These are phyloP conservation scores for Diaporthe sp. DNA, from an alignment of 2,329 filamentous ascomycete genomes.

Conservation along the genomic window DNA sequence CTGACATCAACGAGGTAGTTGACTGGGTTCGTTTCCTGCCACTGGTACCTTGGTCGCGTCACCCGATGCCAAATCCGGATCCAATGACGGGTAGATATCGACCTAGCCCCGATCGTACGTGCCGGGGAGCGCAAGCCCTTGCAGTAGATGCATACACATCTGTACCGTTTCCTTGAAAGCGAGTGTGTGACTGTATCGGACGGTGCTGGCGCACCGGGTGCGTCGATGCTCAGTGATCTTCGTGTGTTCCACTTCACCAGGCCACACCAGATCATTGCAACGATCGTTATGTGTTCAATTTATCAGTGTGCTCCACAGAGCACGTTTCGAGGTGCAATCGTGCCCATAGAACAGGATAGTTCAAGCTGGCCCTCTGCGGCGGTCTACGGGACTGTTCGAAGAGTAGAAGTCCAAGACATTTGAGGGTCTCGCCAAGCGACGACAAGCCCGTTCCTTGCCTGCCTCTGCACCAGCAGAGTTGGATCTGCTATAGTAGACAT, in stretches of 20 bases:
- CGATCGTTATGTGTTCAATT: background rate
- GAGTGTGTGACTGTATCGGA: background rate
- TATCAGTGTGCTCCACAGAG: background rate
- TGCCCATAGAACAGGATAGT: background rate
- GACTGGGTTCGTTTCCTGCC: background rate
- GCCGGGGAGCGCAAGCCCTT: background rate
- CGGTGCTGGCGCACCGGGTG: background rate
- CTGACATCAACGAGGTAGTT: constrained; percentile 18
- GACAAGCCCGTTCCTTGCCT: background rate
- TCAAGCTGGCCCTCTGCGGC: too few species aligned
- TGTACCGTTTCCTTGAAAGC: constrained; percentile 2
- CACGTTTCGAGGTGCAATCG: background rate
- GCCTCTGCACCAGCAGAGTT: background rate
- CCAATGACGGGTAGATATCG: constrained; percentile 20
- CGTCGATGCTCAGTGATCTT: background rate
- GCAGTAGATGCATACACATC: background rate
- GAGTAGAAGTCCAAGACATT: background rate
- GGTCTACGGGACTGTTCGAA: background rate
- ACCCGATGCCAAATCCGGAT: constrained; percentile 8
- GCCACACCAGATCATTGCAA: background rate
- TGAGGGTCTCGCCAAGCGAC: constrained; percentile 8
- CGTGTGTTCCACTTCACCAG: background rate
- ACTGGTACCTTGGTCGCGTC: background rate
- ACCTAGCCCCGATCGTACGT: background rate
- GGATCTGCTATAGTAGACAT: background rate